Base-by-base conservation (phyloP, 805 yeast genomes). In the Starmerella bombicola region DNA sequence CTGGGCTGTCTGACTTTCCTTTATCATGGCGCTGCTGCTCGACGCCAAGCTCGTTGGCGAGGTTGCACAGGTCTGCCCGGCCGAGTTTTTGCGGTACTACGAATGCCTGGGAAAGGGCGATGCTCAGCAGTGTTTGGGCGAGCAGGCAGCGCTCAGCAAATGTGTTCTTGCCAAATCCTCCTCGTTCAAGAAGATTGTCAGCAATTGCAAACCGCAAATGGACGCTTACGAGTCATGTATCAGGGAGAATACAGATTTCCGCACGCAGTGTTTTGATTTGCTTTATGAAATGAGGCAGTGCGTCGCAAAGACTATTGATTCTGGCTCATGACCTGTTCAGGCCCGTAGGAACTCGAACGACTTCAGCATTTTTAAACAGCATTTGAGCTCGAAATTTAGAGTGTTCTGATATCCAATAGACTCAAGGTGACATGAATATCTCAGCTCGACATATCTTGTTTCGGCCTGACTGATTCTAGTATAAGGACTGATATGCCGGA, bases 11-110 rank as follows among this genome's bases (percentile, higher is more conserved):
- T n/a, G n/a, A n/a, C n/a, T n/a, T n/a, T n/a, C n/a, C n/a, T 24
- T 21, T 12, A 17, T 9, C 7, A 68, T 69, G 71, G 64, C 73
- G 13, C 57, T 66, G 41, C 50, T 55, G 51, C 66, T 82, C 23
- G 93, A 82, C 59, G 86, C 81, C 55, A 64, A 78, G 37, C 69
- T 82, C 24, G 70, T 82, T 46, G 85, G 80, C 46, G 93, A 82
- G 53, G 80, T 69, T 44, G 85, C 93, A 12, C 69, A 73, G 40
- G 64, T 68, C 54, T 82, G 94, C 57, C 91, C 93, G 0, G 74
- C 72, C 45, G 70, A 75, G 53, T 81, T 82, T 49, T 61, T 81
- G 42, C 71, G 69, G 21, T 82, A 78, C 58, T 88, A 82, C 58
- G 74, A 73, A 52, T 82, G 93, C 55, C 70, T 82, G 58, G 62